Evolutionary conservation across 805 yeast genomes (phyloP), one percentile per base, ranked within the genome.

Genomic region (Kluyveromyces aestuarii): DNA sequence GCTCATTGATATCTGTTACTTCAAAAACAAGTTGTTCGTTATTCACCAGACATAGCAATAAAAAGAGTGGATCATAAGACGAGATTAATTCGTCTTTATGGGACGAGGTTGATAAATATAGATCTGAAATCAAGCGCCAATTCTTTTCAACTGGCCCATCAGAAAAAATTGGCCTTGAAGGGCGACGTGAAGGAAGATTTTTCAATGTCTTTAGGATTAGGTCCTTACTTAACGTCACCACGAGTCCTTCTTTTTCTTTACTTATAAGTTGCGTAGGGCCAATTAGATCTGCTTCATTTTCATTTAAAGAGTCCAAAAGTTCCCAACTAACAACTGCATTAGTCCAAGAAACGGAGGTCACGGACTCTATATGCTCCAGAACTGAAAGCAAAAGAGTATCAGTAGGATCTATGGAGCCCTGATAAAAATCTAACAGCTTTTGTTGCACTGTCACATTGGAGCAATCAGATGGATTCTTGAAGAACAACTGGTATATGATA

Each of bases 61-160:
- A 56, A 57, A 89, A 87, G 58, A 83, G 81, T n/a, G 81, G 75
- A 59, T 87, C 91, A 62, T 89, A 86, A 7, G 68, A 53, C 0
- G 70, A 61, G 16, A 54, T 52, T 41, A 68, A 68, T 2, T 54
- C 48, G 36, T 63, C 58, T 17, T 54, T 50, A 33, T 45, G 36
- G 11, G 55, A 45, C 19, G 48, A 43, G 21, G 60, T 60, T 13
- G 54, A 49, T 0, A 59, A 40, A 49, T 66, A 66, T 47, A 70
- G 68, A 2, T 54, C 40, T n/a, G 60, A 55, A 50, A 70, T 60
- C 16, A 51, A 50, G 17, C 46, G 39, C 69, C 72, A 67, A 33
- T 57, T 62, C 8, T 48, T 45, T 30, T 13, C 35, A 37, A 41
- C 27, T n/a, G 49, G 19, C 6, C 19, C 41, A 11, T 40, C 37